Evolutionary conservation across 1,284 basidiomycete species (phyloP).

Genomic region (Gomphus sp.): DNA sequence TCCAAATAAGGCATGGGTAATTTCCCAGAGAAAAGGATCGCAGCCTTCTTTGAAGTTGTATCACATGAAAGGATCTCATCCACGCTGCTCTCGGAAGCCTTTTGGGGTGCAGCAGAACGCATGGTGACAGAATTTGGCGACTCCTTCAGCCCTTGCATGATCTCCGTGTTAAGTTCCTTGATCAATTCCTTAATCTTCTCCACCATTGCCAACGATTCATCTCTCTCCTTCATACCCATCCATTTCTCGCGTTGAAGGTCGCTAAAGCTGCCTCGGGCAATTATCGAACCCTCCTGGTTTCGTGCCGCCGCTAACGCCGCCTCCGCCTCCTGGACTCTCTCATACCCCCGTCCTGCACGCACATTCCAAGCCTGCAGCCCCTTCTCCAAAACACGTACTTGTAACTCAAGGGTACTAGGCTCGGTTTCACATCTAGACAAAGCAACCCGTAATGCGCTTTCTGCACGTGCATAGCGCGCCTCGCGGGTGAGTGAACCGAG

Average conservation of each 20-base stretch:
- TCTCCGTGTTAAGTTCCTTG: neutral
- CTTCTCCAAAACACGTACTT: constrained; percentile 33
- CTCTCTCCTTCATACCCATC: constrained; percentile 9
- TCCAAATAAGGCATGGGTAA: constrained; percentile 2
- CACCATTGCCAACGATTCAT: constrained; percentile 9
- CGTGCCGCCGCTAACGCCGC: neutral
- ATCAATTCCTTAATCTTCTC: constrained; percentile 8
- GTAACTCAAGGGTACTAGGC: constrained; percentile 31
- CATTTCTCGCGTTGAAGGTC: constrained; percentile 7
- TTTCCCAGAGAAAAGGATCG: constrained; percentile 5
- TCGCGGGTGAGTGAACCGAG: constrained; percentile 19
- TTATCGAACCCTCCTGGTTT: neutral
- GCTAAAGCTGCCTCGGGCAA: neutral
- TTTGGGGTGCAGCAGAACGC: neutral
- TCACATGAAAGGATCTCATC: neutral
- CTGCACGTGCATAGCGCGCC: constrained; percentile 31
- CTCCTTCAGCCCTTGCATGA: neutral
- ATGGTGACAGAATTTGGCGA: neutral
- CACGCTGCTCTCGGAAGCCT: neutral
- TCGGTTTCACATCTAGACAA: constrained; percentile 21
- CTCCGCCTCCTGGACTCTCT: constrained; percentile 6
- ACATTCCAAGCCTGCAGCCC: constrained; percentile 3
- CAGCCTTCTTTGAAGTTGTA: constrained; percentile 1
- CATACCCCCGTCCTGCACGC: neutral
- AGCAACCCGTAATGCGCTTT: constrained; percentile 27